Percentiles rank a stretch among this genome's conserved stretches.
Conservation (phyloP, 2,329 filamentous ascomycete species). For the Claviceps pazoutovae region DNA sequence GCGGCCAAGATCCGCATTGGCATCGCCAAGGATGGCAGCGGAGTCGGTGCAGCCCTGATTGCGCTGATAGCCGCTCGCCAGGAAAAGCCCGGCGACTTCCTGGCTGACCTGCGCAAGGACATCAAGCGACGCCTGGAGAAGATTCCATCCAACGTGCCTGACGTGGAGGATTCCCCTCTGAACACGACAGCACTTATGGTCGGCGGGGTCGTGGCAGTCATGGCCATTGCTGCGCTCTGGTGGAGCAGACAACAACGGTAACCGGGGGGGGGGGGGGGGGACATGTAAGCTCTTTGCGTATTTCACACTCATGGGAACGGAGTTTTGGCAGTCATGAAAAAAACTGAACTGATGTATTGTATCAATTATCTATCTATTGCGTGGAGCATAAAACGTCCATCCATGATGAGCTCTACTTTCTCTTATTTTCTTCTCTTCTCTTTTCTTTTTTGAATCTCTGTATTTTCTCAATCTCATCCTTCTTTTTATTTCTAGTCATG, state of each 20-base stretch:
- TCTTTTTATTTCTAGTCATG: background rate
- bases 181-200: conserved; percentile 19
- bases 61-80: conserved; percentile 70
- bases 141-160: conserved; percentile 15
- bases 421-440: background rate
- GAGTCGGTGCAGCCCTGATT: conserved; percentile 73
- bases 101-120: conserved; percentile 27
- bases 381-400: background rate
- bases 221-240: conserved; percentile 25
- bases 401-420: background rate
- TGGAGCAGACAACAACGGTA: conserved; percentile 17
- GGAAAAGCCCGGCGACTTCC: conserved; percentile 36
- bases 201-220: conserved; percentile 22
- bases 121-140: conserved; percentile 22
- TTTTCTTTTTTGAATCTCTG: background rate
- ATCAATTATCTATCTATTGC: background rate
- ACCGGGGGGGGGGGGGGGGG: background rate
- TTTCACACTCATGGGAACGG: conserved; percentile 2
- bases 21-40: conserved; percentile 92
- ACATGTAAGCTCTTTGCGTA: conserved; percentile 1
- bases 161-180: conserved; percentile 18
- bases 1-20: conserved; percentile 85
- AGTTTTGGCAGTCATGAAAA: conserved; percentile 1
- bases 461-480: background rate
- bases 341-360: too few relatives aligned